Evolutionary conservation across 352 stramenopile species (phyloP), one percentile per base, ranked within the genome.

Genomic region (Aphanomyces astaci): DNA sequence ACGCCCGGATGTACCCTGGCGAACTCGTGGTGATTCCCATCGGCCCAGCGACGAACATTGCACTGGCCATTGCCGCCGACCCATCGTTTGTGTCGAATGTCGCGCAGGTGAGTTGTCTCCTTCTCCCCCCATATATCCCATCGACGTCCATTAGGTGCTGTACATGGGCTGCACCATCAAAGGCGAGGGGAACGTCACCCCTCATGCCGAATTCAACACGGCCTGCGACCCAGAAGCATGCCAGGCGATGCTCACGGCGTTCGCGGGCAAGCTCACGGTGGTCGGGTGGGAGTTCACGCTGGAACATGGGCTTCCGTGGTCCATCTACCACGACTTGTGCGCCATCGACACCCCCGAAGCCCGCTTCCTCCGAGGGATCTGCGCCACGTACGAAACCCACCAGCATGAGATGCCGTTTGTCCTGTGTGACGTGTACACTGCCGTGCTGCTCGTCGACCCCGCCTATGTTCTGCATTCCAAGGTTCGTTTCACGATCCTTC

Each of bases 221-320:
- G 80, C 76, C 43, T 91, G 84, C 66, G 86, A 94, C 70, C 86
- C 86, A 4, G 86, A 94, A 70, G 86, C 86, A 1, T 87, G 84
- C 17, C 72, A 80, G 56, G 92, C 90, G 25, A 67, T 87, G 71
- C 78, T 92, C 72, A 84, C 80, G 72, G 71, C 46, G 15, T 57
- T 62, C 27, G 76, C 81, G 32, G 74, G 78, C 24, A 84, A 92
- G 70, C 73, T 92, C 25, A 63, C 79, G 24, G 77, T 91, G 32
- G 66, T 94, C 66, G 82, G 83, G 13, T 84, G 89, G 70, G 85
- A 94, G 75, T 90, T 82, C 15, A 80, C 65, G 24, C 69, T 68
- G 17, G 82, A 94, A 73, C 77, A 78, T 43, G 48, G 60, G 51
- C 60, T 92, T 30, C 63, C 83, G 30, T 94, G 85, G 85, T 31